Conservation (phyloP, 2,329 filamentous ascomycete genomes). For the Peltaster fructicola region DNA sequence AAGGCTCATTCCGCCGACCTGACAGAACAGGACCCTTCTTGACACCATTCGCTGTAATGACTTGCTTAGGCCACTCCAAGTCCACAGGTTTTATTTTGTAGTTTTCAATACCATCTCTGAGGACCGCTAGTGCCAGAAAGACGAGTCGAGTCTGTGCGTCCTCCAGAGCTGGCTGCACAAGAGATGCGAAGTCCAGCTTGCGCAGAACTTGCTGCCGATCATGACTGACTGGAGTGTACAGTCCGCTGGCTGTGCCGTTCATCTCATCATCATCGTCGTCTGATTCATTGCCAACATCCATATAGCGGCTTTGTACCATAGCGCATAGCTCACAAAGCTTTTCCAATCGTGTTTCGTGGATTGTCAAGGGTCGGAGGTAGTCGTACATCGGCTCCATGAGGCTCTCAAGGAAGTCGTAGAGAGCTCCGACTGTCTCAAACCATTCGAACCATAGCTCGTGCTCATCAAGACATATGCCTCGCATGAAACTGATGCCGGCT, state of each 20-base stretch:
- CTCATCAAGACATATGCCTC: constrained; percentile 48
- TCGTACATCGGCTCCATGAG: constrained; percentile 52
- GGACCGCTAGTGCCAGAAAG: constrained; percentile 43
- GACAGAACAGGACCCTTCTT: constrained; percentile 30
- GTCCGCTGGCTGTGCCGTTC: constrained; percentile 2
- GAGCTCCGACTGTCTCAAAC: constrained; percentile 43
- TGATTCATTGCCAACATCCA: constrained; percentile 34
- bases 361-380: constrained; percentile 44
- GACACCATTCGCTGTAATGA: constrained; percentile 10
- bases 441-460: constrained; percentile 50
- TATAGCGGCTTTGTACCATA: constrained; percentile 46
- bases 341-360: constrained; percentile 47
- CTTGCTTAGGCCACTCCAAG: constrained; percentile 39
- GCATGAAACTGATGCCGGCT: constrained; percentile 46
- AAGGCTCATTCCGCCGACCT: constrained; percentile 25
- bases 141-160: constrained; percentile 50
- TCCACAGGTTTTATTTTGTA: constrained; percentile 49
- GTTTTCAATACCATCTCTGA: constrained; percentile 49
- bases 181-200: constrained; percentile 39
- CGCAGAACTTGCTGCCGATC: too few relatives aligned
- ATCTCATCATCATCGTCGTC: constrained; percentile 34
- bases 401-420: constrained; percentile 50
- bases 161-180: constrained; percentile 48
- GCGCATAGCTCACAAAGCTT: constrained; percentile 51
- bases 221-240: too few relatives aligned